Base-by-base conservation (phyloP, 495 filamentous ascomycete species). In the Neurospora sp. region DNA sequence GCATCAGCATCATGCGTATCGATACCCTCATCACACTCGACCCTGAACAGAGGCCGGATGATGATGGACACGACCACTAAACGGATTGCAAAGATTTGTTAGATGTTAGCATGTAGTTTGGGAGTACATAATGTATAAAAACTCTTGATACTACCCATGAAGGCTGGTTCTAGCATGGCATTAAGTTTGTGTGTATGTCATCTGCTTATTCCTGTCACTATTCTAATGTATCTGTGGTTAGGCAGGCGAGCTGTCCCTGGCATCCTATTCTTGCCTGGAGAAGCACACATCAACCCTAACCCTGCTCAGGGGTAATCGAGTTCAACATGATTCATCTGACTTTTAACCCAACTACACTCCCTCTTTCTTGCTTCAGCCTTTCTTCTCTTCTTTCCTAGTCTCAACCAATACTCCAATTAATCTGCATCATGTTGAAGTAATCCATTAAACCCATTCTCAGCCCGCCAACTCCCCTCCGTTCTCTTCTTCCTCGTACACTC, bases 11-110 rank as follows among this genome's bases (percentile, higher is more conserved):
- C 81, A 98, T 99, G 96, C 90, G 96, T 78, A 99, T 99, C 79
- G 96, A 99, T 86, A 99, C 96, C 74, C 88, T 99, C 84, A 98
- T 99, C 82, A 97, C 97, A 85, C 84, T 99, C 83, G 96, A 99
- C 88, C 94, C 93, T 71, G 94, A 97, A 86, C 86, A 90, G 85
- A 87, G 88, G 78, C 87, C 86, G 16, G 88, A 91, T 82, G 93
- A 97, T 78, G 91, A 93, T 81, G 90, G 89, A 27, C 90, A 93
- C 82, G 90, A 88, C 65, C 90, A 93, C 84, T 89, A 82, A 68
- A 77, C 40, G 65, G 70, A 68, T 59, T 48, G 70, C 65, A 69
- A 73, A 73, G 53, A 65, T 65, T 65, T 65, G 27, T 65, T 35
- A 35, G 27, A 65, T 65, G 53, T 35, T 65, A 16, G 14, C 27